Evolutionary conservation across 1,284 basidiomycete species (phyloP), one percentile per base, ranked within the genome.

Genomic region (Rugiboletus extremiorientalis): DNA sequence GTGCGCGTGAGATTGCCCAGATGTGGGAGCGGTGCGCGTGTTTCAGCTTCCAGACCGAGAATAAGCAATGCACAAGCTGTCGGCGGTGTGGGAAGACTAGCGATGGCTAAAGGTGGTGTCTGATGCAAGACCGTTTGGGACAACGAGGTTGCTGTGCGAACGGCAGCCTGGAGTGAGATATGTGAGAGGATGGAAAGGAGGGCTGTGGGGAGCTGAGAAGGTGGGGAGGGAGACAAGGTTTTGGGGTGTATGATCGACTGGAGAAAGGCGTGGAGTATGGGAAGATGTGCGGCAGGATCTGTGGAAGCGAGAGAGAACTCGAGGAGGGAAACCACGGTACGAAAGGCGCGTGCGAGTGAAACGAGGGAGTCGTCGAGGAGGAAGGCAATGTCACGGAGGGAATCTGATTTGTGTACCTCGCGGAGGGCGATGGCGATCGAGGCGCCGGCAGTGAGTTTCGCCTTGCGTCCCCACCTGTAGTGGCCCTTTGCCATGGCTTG

Each of bases 31-130:
- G 81, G 75, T n/a, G 76, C 69, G 30, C 82, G 79, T 3, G 75
- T 72, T 63, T 87, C 84, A 5, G 83, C 85, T 74, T 92, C 90
- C 42, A 91, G 71, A 1, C 86, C 81, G 53, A 91, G 78, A n/a
- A 92, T 78, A 60, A 89, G 75, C 16, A 88, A 69, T 10, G 88
- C 90, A 63, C 84, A 85, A 4, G 88, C 86, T 2, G 83, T 84
- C 14, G 85, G 78, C 28, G 68, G 76, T 44, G 73, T 77, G 58
- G 73, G 79, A 67, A 71, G 76, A 59, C 62, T 65, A 45, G 71
- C 27, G 48, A 77, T 66, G 8, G 78, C 63, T 12, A 79, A 71
- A 34, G 67, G 68, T 22, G 78, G 70, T 52, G 65, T 72, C 8
- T 79, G 71, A 18, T 79, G 78, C 30, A 76, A 68, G 41, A 88